Percentiles rank a stretch among this genome's conserved stretches.
These are phyloP conservation scores for Symbiotaphrina buchneri DNA, from an alignment of 495 filamentous ascomycete species.

Conservation along the genomic window DNA sequence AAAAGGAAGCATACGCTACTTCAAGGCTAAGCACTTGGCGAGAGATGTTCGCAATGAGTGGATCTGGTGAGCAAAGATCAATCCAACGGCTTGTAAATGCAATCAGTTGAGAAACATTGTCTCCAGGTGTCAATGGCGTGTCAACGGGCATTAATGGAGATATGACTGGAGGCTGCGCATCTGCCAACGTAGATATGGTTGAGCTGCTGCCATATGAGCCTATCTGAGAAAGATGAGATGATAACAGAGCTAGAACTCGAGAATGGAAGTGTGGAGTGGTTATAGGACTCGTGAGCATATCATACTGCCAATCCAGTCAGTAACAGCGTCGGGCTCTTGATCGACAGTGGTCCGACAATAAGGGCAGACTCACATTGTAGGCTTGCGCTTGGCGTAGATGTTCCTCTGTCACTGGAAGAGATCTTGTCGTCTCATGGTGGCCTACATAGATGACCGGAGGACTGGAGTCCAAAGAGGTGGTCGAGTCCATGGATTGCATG, in stretches of 20 bases:
- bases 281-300: constrained; percentile 76
- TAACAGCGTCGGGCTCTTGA: neutral
- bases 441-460: constrained; percentile 68
- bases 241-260: constrained; percentile 41
- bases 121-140: constrained; percentile 48
- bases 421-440: constrained; percentile 54
- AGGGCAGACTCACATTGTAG: constrained; percentile 24
- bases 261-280: constrained; percentile 67
- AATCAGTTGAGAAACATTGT: constrained; percentile 45
- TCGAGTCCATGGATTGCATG: no score
- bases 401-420: constrained; percentile 32
- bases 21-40: constrained; percentile 78
- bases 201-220: constrained; percentile 15
- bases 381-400: constrained; percentile 47
- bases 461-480: no score
- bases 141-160: constrained; percentile 50
- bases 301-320: constrained; percentile 72
- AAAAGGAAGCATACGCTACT: constrained; percentile 85
- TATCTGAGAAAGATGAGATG: constrained; percentile 25
- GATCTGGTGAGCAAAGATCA: constrained; percentile 66
- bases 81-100: constrained; percentile 72
- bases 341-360: neutral
- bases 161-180: constrained; percentile 29
- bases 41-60: constrained; percentile 58
- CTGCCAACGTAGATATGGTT: constrained; percentile 11